Evolutionary conservation across 805 yeast species (phyloP), one percentile per base, ranked within the genome.

Genomic region (Ascoidea tarda): DNA sequence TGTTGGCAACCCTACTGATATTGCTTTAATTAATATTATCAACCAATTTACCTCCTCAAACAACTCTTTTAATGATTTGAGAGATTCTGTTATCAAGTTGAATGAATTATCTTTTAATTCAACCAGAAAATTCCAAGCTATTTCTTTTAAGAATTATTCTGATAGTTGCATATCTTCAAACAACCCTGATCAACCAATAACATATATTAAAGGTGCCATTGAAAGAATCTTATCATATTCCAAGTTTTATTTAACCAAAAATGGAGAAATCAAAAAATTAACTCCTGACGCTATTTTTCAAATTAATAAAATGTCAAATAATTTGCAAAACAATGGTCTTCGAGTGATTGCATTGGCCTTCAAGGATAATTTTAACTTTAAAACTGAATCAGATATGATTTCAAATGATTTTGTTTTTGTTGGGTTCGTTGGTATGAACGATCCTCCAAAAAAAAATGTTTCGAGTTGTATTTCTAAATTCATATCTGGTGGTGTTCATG

Each of bases 391-490:
- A 38, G 14, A 38, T 6, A 32, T 32, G 8, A 60, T 63, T 46
- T 62, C 61, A 4, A 53, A 57, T 31, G 56, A 53, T 8, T 33
- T 16, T n/a, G 46, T 46, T n/a, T 91, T 91, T 62, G 76, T 86
- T 58, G 99, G 99, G 10, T 69, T 93, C 48, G 74, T 88, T 57
- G 98, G 96, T 53, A 89, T 93, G 96, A 88, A 87, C 61, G 99
- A 93, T 68, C 99, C 99, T 6, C 99, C 99, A 53, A 79, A 99
- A 62, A 84, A 90, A 6, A 81, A 84, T 56, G 98, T 93, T 4
- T 76, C 79, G 50, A 71, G 74, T 50, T 85, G 96, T 1, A 78
- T 93, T 54, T 77, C 85, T 46, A 74, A 81, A 57, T 74, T 93
- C 53, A 74, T 89, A 72, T 81, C 81, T 62, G 96, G 98, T 56